These are phyloP conservation scores for Ophiostoma perfectum DNA, from an alignment of 2,329 filamentous ascomycete species.

Conservation along the genomic window DNA sequence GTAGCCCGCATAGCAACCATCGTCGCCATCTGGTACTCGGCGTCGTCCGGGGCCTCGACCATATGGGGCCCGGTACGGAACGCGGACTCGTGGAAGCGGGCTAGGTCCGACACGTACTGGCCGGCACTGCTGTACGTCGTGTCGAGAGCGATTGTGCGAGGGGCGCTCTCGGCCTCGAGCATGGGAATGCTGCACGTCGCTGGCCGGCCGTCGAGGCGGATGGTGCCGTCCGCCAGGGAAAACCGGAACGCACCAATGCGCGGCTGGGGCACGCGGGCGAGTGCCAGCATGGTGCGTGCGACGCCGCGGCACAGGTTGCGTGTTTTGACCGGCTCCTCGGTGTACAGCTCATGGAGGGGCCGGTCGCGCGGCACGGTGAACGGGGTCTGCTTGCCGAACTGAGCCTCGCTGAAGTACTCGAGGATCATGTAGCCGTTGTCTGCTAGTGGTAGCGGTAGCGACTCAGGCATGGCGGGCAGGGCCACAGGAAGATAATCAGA, in stretches of 20 bases:
- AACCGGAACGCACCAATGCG: conserved; percentile 31
- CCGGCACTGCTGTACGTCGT: conserved; percentile 30
- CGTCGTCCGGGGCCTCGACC: conserved; percentile 27
- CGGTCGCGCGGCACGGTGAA: conserved; percentile 1
- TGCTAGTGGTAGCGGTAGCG: background rate
- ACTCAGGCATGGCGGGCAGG: background rate
- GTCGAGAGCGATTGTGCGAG: conserved; percentile 28
- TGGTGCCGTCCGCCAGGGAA: conserved; percentile 27
- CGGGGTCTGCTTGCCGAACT: conserved; percentile 5
- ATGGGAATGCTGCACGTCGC: conserved; percentile 29
- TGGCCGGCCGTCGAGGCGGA: conserved; percentile 20
- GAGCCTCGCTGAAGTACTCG: conserved; percentile 15
- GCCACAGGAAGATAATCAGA: conserved; percentile 13
- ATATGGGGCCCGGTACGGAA: conserved; percentile 29
- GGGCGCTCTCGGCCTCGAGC: conserved; percentile 33
- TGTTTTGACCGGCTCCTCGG: background rate
- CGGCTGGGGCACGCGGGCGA: conserved; percentile 30
- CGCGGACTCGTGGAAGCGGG: conserved; percentile 29
- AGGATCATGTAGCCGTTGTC: conserved; percentile 19
- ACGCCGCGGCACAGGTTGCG: conserved; percentile 17
- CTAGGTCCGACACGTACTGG: conserved; percentile 29
- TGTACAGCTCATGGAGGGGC: background rate
- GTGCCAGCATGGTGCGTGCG: conserved; percentile 29
- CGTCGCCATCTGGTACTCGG: conserved; percentile 30
- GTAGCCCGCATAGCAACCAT: conserved; percentile 9